These are phyloP conservation scores for Leccinum truebloodii DNA, from an alignment of 768 basidiomycete genomes.

Conservation along the genomic window DNA sequence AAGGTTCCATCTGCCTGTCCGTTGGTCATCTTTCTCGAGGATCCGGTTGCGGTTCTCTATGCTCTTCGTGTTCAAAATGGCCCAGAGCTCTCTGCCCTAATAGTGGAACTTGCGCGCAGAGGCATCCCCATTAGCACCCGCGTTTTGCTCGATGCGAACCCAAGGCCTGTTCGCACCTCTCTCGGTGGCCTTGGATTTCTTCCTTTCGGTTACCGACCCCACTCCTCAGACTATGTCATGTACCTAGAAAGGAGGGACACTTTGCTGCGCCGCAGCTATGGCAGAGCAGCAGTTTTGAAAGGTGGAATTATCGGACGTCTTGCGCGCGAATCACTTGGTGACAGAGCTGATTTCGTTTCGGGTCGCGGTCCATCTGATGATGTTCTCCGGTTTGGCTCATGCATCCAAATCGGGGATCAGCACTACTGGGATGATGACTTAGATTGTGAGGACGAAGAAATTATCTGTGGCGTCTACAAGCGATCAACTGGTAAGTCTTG, in stretches of 20 bases:
- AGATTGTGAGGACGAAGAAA: neutral
- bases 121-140: neutral
- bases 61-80: neutral
- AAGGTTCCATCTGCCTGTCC: neutral
- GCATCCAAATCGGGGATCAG: neutral
- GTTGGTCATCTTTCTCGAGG: neutral
- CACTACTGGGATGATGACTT: constrained; percentile 2
- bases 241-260: neutral
- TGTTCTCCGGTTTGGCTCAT: neutral
- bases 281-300: neutral
- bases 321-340: neutral
- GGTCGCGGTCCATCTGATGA: neutral
- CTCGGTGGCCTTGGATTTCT: neutral
- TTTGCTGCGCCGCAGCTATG: neutral
- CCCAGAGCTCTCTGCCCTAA: neutral
- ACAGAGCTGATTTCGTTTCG: neutral
- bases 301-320: neutral
- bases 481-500: neutral
- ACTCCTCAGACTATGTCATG: neutral
- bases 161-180: neutral
- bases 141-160: neutral
- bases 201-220: neutral
- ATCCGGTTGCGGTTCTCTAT: neutral
- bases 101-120: neutral
- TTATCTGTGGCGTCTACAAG: constrained; percentile 6